phyloP scores from a whole-genome alignment of 768 basidiomycete species.

The Suillus discolor region DNA sequence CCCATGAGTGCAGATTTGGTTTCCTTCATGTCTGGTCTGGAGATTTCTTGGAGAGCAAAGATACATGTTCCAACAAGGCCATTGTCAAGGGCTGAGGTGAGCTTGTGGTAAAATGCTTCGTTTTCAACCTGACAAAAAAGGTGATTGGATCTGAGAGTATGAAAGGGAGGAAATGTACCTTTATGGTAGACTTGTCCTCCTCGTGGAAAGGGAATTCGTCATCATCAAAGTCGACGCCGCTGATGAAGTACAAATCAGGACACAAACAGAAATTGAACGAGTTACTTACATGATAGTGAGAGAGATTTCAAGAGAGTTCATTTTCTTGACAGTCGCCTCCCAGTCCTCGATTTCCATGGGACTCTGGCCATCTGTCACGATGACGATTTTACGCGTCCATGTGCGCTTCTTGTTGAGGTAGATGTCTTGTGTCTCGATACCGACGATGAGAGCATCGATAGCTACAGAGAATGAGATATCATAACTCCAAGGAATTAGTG shows the following conservation, averaged over 20 bases:
- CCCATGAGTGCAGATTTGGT: constrained; percentile 66
- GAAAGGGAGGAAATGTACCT: constrained; percentile 49
- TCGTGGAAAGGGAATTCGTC: constrained; percentile 64
- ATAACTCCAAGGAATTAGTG: neutral
- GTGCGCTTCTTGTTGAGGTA: constrained; percentile 72
- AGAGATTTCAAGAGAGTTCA: constrained; percentile 58
- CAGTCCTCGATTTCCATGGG: constrained; percentile 76
- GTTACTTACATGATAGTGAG: constrained; percentile 71
- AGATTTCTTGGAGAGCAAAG: constrained; percentile 28
- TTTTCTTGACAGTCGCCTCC: constrained; percentile 66
- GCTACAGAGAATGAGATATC: constrained; percentile 45
- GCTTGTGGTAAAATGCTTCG: constrained; percentile 67
- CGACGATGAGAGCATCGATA: constrained; percentile 87
- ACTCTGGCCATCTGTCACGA: constrained; percentile 86
- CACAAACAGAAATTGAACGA: neutral
- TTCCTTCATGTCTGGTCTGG: constrained; percentile 61
- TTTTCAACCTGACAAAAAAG: constrained; percentile 56
- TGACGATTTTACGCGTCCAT: constrained; percentile 82
- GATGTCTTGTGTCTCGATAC: constrained; percentile 72
- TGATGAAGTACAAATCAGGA: constrained; percentile 29
- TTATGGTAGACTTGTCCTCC: constrained; percentile 67
- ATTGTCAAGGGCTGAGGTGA: constrained; percentile 39
- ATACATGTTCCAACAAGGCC: constrained; percentile 35
- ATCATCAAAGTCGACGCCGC: constrained; percentile 90
- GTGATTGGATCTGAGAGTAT: constrained; percentile 4